Evolutionary conservation across 129 eudicot species (phyloP).

Genomic region (Pseudognaphalium luteoalbum): DNA sequence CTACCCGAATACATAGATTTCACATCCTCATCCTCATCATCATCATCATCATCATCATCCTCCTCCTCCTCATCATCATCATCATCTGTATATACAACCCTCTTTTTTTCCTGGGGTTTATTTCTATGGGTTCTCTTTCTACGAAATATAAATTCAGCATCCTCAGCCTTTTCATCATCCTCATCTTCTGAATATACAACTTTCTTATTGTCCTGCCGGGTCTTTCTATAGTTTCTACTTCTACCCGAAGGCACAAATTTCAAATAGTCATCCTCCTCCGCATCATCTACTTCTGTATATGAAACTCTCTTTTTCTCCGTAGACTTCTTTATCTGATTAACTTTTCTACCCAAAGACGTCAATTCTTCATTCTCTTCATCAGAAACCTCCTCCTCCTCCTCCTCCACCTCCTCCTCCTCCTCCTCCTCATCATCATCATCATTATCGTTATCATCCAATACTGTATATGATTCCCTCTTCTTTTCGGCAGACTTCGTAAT

Average conservation of each 20-base stretch:
- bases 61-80: conserved; percentile 31
- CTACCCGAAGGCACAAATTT: conserved; percentile 6
- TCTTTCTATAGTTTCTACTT: conserved; percentile 1
- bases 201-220: conserved; percentile 11
- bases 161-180: conserved; percentile 9
- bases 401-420: background rate
- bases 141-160: conserved; percentile 10
- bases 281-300: background rate
- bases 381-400: background rate
- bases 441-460: conserved; percentile 14
- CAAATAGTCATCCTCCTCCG: conserved; percentile 3
- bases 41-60: conserved; percentile 10
- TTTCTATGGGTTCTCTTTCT: conserved; percentile 24
- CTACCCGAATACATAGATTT: conserved; percentile 37
- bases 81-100: conserved; percentile 23
- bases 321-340: background rate
- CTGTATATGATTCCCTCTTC: conserved; percentile 25
- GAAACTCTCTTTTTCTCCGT: background rate
- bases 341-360: background rate
- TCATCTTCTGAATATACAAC: conserved; percentile 19
- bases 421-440: background rate
- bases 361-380: conserved; percentile 10
- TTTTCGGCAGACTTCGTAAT: conserved; percentile 28
- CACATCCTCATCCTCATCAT: conserved; percentile 26
- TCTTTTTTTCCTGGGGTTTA: conserved; percentile 20